Conservation (phyloP, 495 filamentous ascomycete genomes). For the Aspergillus sparsus region DNA sequence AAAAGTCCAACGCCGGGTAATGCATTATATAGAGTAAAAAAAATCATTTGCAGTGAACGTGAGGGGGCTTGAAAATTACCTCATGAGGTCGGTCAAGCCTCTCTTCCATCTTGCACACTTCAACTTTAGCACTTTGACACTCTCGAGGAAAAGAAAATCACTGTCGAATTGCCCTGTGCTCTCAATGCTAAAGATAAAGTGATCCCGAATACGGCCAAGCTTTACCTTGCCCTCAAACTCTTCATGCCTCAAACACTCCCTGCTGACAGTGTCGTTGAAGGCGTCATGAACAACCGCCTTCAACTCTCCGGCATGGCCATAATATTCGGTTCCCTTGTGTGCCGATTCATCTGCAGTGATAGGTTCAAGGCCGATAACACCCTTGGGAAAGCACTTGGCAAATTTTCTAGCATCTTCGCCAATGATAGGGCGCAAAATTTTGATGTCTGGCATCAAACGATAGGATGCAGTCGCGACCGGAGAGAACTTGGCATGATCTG, state of each 20-base stretch:
- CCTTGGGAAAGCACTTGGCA: constrained; percentile 81
- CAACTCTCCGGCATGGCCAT: constrained; percentile 69
- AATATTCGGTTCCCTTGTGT: constrained; percentile 61
- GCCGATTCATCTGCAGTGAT: constrained; percentile 68
- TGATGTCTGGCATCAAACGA: constrained; percentile 83
- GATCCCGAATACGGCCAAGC: constrained; percentile 83
- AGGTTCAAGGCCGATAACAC: constrained; percentile 79
- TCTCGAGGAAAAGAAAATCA: constrained; percentile 86
- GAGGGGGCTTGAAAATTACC: constrained; percentile 32
- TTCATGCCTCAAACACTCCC: constrained; percentile 86
- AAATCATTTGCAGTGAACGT: constrained; percentile 14
- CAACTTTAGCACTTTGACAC: constrained; percentile 77
- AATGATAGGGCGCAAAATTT: constrained; percentile 76
- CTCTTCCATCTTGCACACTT: constrained; percentile 70
- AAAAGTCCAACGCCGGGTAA: constrained; percentile 48
- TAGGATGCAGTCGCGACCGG: constrained; percentile 95
- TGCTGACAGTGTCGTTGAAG: constrained; percentile 86
- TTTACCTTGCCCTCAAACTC: constrained; percentile 96
- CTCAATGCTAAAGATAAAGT: constrained; percentile 97
- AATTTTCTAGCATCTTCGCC: constrained; percentile 89
- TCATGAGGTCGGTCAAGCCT: constrained; percentile 56
- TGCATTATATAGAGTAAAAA: constrained; percentile 39
- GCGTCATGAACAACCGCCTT: constrained; percentile 85
- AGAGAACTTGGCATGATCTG: constrained; percentile 96
- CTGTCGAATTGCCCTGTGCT: constrained; percentile 92